A percentile compares a stretch with the other conserved stretches of the same genome.
Evolutionary conservation across 352 stramenopile species (phyloP).

Genomic region (Aphanomyces cochlioides): DNA sequence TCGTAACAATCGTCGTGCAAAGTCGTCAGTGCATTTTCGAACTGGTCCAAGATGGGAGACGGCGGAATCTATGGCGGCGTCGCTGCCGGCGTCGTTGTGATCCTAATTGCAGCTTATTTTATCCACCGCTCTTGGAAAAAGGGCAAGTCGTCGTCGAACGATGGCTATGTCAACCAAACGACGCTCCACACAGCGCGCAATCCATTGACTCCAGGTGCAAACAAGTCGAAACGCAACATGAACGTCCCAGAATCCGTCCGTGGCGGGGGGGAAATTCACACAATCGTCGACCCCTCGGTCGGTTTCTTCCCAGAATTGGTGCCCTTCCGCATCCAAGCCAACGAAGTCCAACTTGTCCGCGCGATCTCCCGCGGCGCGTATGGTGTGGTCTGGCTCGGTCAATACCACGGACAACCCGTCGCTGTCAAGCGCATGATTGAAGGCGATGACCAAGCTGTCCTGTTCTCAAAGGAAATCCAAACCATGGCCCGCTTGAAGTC

Average conservation of each 20-base stretch:
- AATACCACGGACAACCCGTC: constrained; percentile 82
- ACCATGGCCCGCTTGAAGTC: constrained; percentile 77
- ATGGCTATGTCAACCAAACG: constrained; percentile 7
- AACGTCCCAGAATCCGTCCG: not conserved
- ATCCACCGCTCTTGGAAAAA: constrained; percentile 16
- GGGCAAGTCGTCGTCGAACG: constrained; percentile 8
- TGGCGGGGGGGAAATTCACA: not conserved
- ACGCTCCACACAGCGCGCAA: not conserved
- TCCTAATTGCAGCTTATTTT: constrained; percentile 14
- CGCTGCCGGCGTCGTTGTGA: constrained; percentile 16
- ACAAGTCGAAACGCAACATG: not conserved
- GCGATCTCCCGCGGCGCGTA: constrained; percentile 81
- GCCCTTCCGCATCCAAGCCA: constrained; percentile 71
- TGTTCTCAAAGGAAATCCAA: constrained; percentile 76
- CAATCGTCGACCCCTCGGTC: constrained; percentile 36
- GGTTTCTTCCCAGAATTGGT: constrained; percentile 70
- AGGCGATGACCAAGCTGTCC: constrained; percentile 58
- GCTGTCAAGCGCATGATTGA: constrained; percentile 87
- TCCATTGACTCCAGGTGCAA: not conserved
- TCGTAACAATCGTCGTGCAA: no score
- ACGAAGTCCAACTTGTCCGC: constrained; percentile 71
- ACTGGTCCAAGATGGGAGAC: constrained; percentile 8
- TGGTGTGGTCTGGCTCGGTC: constrained; percentile 77
- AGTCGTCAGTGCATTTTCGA: no score
- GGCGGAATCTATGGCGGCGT: constrained; percentile 16